A percentile compares a stretch with the other conserved stretches of the same genome.
Conservation (phyloP, 768 basidiomycete species). For the Leccinum broughii region DNA sequence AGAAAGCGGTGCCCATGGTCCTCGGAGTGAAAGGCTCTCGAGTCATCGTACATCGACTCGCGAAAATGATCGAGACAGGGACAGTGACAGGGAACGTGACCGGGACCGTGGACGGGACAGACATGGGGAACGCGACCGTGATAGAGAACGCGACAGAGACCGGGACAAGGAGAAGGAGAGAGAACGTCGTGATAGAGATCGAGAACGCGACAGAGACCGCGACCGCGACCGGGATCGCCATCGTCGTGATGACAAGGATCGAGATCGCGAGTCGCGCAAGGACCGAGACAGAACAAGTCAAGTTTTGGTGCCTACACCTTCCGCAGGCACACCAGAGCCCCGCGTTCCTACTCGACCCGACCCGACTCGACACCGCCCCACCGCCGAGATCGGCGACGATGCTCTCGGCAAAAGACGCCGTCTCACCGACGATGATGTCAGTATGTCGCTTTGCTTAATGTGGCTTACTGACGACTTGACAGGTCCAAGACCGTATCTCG, state of each 20-base stretch:
- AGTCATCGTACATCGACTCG: constrained; percentile 39
- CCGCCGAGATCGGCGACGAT: constrained; percentile 53
- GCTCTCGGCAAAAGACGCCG: constrained; percentile 72
- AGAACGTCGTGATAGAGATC: constrained; percentile 41
- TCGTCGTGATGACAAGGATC: constrained; percentile 61
- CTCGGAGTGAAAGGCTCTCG: constrained; percentile 48
- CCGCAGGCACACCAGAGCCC: constrained; percentile 45
- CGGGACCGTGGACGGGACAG: constrained; percentile 48
- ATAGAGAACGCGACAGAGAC: constrained; percentile 40
- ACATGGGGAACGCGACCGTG: constrained; percentile 48
- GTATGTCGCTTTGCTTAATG: constrained; percentile 24
- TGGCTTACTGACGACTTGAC: constrained; percentile 16
- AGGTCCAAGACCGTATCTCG: constrained; percentile 67
- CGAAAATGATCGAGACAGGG: constrained; percentile 41
- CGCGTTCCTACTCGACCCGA: constrained; percentile 64
- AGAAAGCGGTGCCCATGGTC: constrained; percentile 54
- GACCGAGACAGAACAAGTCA: constrained; percentile 50
- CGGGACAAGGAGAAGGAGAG: constrained; percentile 43
- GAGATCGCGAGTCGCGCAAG: constrained; percentile 63
- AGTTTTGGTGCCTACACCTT: constrained; percentile 33
- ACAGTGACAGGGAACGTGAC: constrained; percentile 48
- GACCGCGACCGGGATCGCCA: constrained; percentile 47
- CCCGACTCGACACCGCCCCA: constrained; percentile 52
- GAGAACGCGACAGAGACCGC: constrained; percentile 52
- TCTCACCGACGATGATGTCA: constrained; percentile 70